Percentiles rank a stretch among this genome's conserved stretches.
These are phyloP conservation scores for Xylariaceae sp. DNA, from an alignment of 2,329 filamentous ascomycete genomes.

Conservation along the genomic window DNA sequence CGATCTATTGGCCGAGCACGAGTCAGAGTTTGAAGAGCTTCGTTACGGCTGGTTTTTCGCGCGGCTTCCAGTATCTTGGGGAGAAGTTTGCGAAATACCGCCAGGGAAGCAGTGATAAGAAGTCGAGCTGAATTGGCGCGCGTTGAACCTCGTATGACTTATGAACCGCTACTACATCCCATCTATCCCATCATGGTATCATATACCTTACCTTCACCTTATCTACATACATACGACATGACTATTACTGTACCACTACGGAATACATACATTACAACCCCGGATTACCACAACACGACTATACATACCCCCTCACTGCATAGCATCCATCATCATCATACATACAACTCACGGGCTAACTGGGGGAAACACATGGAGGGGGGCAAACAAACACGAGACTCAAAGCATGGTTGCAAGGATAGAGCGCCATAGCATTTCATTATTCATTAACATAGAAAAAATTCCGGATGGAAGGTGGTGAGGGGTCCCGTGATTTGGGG, in stretches of 20 bases:
- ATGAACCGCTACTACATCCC: no score
- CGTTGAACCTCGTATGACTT: background rate
- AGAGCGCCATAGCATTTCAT: background rate
- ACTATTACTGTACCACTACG: conserved; percentile 5
- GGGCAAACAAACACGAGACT: no score
- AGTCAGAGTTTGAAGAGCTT: conserved; percentile 80
- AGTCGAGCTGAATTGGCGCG: conserved; percentile 19
- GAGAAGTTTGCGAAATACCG: conserved; percentile 73
- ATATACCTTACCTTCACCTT: background rate
- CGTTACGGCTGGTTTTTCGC: conserved; percentile 67
- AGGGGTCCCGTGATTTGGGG: no score
- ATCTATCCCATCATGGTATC: background rate
- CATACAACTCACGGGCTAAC: no score
- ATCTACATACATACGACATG: background rate
- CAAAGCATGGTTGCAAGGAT: background rate
- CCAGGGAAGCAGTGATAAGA: conserved; percentile 36
- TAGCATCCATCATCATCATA: no score
- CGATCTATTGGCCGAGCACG: conserved; percentile 87
- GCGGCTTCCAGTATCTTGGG: conserved; percentile 67
- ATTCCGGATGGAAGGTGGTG: no score
- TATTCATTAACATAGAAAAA: no score
- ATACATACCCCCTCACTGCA: no score
- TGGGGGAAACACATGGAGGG: no score
- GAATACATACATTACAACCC: conserved; percentile 5
- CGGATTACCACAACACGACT: background rate